Evolutionary conservation across 306 rosid species (phyloP).

Genomic region (Gleditsia sinensis): DNA sequence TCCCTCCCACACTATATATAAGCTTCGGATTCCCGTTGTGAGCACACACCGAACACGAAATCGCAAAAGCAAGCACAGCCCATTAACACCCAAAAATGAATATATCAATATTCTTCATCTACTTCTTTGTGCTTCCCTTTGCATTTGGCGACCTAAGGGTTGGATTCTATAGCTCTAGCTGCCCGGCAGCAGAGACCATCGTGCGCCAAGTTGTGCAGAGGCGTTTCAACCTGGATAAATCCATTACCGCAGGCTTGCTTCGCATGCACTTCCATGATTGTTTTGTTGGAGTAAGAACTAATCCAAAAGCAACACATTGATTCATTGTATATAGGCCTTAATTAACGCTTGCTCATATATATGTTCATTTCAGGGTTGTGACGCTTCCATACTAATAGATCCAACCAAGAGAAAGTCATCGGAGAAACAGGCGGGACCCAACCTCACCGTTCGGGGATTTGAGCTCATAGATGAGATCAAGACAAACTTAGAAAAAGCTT

Average conservation of each 20-base stretch:
- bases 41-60: background rate
- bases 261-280: constrained; percentile 73
- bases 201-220: constrained; percentile 42
- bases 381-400: constrained; percentile 60
- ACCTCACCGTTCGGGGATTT: constrained; percentile 43
- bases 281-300: constrained; percentile 49
- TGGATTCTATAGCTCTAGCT: constrained; percentile 50
- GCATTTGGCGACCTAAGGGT: constrained; percentile 41
- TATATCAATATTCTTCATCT: constrained; percentile 3
- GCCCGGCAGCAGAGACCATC: constrained; percentile 52
- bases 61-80: too few relatives aligned
- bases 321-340: too few relatives aligned
- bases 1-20: constrained; percentile 15
- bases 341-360: too few relatives aligned
- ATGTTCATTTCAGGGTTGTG: constrained; percentile 62
- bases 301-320: too few relatives aligned
- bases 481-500: constrained; percentile 38
- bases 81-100: constrained; percentile 26
- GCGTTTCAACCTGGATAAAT: constrained; percentile 28
- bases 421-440: constrained; percentile 48
- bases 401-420: constrained; percentile 29
- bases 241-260: constrained; percentile 50
- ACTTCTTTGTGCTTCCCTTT: constrained; percentile 27
- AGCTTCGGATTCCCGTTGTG: background rate
- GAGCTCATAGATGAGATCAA: constrained; percentile 56